These are phyloP conservation scores for Arthrobotrys iridis DNA, from an alignment of 2,329 filamentous ascomycete species.

Conservation along the genomic window DNA sequence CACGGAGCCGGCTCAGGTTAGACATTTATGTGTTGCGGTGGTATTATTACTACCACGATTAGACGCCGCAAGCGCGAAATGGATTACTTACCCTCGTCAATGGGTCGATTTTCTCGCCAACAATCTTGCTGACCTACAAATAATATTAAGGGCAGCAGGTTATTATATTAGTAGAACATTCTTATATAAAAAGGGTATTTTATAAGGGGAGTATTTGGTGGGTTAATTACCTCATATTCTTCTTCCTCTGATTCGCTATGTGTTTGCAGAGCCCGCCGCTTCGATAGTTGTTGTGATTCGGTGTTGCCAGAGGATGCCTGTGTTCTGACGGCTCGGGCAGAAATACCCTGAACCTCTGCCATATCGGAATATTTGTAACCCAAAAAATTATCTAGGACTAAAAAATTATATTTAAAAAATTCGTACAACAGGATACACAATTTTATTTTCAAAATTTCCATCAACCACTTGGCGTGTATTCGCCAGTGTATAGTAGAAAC, in stretches of 20 bases:
- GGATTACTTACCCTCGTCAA: slow-evolving; percentile 4
- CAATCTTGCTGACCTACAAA: slow-evolving; percentile 36
- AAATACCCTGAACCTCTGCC: neutral
- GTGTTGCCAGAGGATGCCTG: too few relatives aligned
- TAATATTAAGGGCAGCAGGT: too few relatives aligned
- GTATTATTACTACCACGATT: neutral
- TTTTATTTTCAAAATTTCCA: too few relatives aligned
- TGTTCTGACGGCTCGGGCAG: too few relatives aligned
- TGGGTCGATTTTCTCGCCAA: slow-evolving; percentile 15
- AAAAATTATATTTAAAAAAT: too few relatives aligned
- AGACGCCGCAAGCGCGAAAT: slow-evolving; percentile 1
- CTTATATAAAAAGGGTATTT: too few relatives aligned
- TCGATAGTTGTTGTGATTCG: neutral
- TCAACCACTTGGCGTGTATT: too few relatives aligned
- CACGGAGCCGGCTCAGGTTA: neutral
- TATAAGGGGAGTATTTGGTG: neutral
- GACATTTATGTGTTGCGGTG: slow-evolving; percentile 17
- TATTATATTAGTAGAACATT: neutral
- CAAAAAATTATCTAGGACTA: too few relatives aligned
- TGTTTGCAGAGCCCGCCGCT: neutral
- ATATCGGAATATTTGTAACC: neutral
- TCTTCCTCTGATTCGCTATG: neutral
- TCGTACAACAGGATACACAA: too few relatives aligned
- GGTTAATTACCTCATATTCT: slow-evolving; percentile 7
- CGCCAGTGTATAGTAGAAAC: too few relatives aligned